Conservation (phyloP, 768 basidiomycete genomes). For the Ramaria sp. region DNA sequence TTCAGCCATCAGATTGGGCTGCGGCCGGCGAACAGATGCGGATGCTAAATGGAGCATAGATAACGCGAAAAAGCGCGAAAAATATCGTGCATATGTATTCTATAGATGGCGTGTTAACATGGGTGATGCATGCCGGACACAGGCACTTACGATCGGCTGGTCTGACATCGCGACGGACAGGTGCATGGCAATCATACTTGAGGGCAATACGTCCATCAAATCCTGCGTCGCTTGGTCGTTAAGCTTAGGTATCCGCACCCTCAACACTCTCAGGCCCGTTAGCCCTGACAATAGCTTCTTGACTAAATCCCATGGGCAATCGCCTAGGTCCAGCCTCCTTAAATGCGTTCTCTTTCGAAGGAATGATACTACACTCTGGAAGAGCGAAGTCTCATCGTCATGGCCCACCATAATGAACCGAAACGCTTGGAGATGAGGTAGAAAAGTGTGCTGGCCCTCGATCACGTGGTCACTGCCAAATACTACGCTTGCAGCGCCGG, state of each 20-base stretch:
- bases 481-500: slow-evolving; percentile 44
- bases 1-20: slow-evolving; percentile 39
- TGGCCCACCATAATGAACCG: slow-evolving; percentile 55
- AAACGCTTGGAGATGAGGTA: slow-evolving; percentile 53
- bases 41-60: slow-evolving; percentile 52
- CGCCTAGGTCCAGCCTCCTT: slow-evolving; percentile 49
- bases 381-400: slow-evolving; percentile 42
- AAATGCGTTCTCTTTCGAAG: slow-evolving; percentile 37
- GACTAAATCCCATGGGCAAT: slow-evolving; percentile 56
- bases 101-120: slow-evolving; percentile 14
- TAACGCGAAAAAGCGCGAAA: slow-evolving; percentile 37
- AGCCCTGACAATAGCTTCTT: slow-evolving; percentile 41
- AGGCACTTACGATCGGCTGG: slow-evolving; percentile 33
- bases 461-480: slow-evolving; percentile 54
- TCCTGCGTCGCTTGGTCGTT: slow-evolving; percentile 25
- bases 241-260: slow-evolving; percentile 45
- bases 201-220: slow-evolving; percentile 28
- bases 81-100: slow-evolving; percentile 43
- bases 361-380: slow-evolving; percentile 45
- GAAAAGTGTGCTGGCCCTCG: slow-evolving; percentile 45
- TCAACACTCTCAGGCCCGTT: slow-evolving; percentile 40
- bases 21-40: slow-evolving; percentile 36
- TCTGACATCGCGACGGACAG: slow-evolving; percentile 41
- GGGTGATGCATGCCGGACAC: neutral
- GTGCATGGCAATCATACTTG: slow-evolving; percentile 42